Base-by-base conservation (phyloP, 2,329 filamentous ascomycete species). In the Phyllosticta ampelicida region DNA sequence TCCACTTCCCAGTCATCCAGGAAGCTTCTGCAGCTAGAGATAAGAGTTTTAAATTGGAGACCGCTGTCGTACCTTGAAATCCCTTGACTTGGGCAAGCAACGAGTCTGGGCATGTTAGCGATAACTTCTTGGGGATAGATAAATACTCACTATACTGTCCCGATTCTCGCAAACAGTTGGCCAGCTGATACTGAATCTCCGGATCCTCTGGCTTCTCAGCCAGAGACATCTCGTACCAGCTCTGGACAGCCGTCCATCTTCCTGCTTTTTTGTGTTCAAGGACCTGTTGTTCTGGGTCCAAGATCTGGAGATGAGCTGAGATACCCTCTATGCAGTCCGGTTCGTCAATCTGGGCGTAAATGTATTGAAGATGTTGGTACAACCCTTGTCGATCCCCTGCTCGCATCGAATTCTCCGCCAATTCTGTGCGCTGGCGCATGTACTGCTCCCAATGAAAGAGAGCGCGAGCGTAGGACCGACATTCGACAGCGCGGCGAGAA, bases 331-430 rank as follows among this genome's bases (percentile, higher is more conserved):
- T 85, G 1, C 92, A 91, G 71, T 99, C 94, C 0, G 94, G 95
- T 65, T 99, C 94, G 67, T 99, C 94, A 61, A 99, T 97, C 65
- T 96, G 88, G 1, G 90, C 89, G 71, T 99, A 99, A 18, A 99
- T 96, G 56, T 92, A 86, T 67, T 97, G 92, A 21, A 99, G 76
- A 61, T 86, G 83, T 63, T 90, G 83, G 60, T 95, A 81, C 3
- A 94, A 78, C 21, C 83, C 78, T 56, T 86, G 78, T 51, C 78
- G 68, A 53, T 77, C 78, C n/a, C 80, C 75, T 11, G 68, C 63
- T 20, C 83, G 80, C 1, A 78, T 76, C 1, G 75, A 71, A 0
- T 77, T 76, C 23, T 75, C 71, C 23, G 64, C 67, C 60, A 71
- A 74, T n/a, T 68, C 65, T 54, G 70, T 74, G 58, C 62, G 62